Conservation (phyloP, 768 basidiomycete genomes). For the Tricholoma hemisulphureum region DNA sequence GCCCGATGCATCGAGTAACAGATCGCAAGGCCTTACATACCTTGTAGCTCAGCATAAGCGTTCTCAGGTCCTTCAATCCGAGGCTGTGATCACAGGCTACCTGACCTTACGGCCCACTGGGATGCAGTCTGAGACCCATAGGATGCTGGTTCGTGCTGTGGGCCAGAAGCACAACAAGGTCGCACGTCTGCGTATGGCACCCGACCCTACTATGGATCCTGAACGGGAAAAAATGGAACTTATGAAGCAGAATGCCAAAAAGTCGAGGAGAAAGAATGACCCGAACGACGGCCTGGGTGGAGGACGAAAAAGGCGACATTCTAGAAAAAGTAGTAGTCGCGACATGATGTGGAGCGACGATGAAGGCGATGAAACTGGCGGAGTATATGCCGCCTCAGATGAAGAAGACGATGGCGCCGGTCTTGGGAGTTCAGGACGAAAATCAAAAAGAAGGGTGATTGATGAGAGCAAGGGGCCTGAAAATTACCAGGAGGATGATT, state of each 20-base stretch:
- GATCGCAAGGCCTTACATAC: conserved; percentile 79
- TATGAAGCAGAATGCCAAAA: conserved; percentile 61
- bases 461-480: conserved; percentile 56
- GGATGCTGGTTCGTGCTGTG: conserved; percentile 83
- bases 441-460: conserved; percentile 47
- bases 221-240: conserved; percentile 72
- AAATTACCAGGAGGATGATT: conserved; percentile 82
- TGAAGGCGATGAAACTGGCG: conserved; percentile 54
- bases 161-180: conserved; percentile 83
- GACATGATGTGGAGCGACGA: conserved; percentile 64
- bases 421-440: conserved; percentile 33
- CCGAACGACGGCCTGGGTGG: conserved; percentile 48
- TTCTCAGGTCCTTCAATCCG: conserved; percentile 82
- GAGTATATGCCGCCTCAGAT: conserved; percentile 52
- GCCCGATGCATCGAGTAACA: conserved; percentile 31
- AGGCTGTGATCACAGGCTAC: conserved; percentile 78
- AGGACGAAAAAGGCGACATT: conserved; percentile 46
- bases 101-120: conserved; percentile 84
- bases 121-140: conserved; percentile 88
- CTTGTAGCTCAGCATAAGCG: conserved; percentile 88
- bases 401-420: conserved; percentile 50
- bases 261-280: conserved; percentile 57
- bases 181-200: conserved; percentile 73
- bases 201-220: conserved; percentile 74
- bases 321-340: conserved; percentile 39